Evolutionary conservation across 2,329 filamentous ascomycete species (phyloP).

Genomic region (Helotiales sp.): DNA sequence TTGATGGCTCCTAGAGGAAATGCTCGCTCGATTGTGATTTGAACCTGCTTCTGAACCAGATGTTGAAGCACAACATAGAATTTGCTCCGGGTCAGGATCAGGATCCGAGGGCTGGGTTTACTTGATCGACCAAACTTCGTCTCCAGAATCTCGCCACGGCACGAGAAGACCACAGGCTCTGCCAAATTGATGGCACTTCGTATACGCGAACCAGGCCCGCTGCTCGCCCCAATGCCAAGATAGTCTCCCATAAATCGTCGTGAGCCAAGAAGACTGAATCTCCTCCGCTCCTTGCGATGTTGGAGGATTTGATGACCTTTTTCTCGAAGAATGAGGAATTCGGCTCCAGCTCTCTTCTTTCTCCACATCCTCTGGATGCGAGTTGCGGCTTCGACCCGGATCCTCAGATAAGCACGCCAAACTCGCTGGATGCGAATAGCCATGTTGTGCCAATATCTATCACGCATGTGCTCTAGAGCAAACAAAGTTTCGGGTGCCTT

Average conservation of each 20-base stretch:
- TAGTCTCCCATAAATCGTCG: constrained; percentile 95
- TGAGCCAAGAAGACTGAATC: constrained; percentile 89
- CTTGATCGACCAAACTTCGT: constrained; percentile 96
- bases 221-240: constrained; percentile 78
- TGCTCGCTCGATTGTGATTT: constrained; percentile 78
- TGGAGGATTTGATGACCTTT: constrained; percentile 80
- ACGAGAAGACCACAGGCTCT: constrained; percentile 84
- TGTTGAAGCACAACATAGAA: constrained; percentile 88
- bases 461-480: constrained; percentile 94
- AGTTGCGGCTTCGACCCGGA: constrained; percentile 87
- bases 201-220: constrained; percentile 78
- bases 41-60: constrained; percentile 76
- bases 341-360: constrained; percentile 85
- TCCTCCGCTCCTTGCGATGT: constrained; percentile 84
- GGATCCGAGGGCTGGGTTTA: constrained; percentile 82
- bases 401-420: constrained; percentile 94
- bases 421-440: constrained; percentile 95
- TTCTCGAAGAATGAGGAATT: constrained; percentile 85
- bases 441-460: constrained; percentile 99
- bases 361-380: constrained; percentile 96
- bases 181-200: constrained; percentile 71
- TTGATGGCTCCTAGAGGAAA: constrained; percentile 87
- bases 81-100: constrained; percentile 82
- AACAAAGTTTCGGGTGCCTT: constrained; percentile 97
- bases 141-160: constrained; percentile 84